These are phyloP conservation scores for Lecanoromycetidae sp. DNA, from an alignment of 2,329 filamentous ascomycete species.

Conservation along the genomic window DNA sequence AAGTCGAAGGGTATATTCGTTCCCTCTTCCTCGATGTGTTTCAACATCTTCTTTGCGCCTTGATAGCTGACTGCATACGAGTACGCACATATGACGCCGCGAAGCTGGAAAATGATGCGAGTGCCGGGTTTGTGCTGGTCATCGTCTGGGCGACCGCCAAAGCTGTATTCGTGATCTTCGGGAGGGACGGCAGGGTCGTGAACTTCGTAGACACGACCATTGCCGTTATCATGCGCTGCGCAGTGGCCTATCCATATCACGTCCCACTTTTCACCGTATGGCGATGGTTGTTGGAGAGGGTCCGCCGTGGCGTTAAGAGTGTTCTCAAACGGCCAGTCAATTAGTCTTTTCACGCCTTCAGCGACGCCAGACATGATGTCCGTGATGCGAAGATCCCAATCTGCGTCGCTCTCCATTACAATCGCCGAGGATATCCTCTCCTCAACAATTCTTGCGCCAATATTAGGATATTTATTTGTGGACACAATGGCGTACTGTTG, in stretches of 20 bases:
- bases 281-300: conserved; percentile 4
- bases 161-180: not conserved
- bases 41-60: not conserved
- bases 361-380: conserved; percentile 24
- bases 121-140: not conserved
- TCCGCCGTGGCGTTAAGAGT: conserved; percentile 21
- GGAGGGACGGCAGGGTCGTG: not conserved
- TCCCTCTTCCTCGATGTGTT: not conserved
- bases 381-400: conserved; percentile 32
- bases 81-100: not conserved
- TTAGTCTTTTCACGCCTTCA: conserved; percentile 17
- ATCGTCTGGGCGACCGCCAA: not conserved
- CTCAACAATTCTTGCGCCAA: too few species aligned
- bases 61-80: not conserved
- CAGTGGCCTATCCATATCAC: conserved; percentile 22
- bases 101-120: not conserved
- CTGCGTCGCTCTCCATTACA: conserved; percentile 34
- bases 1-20: not conserved
- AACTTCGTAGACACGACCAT: not conserved
- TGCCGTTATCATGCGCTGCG: not conserved
- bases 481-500: not conserved
- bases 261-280: conserved; percentile 21
- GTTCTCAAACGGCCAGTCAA: conserved; percentile 34
- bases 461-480: too few species aligned
- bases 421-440: conserved; percentile 28